phyloP scores from a whole-genome alignment of 2,329 filamentous ascomycete species.

The Penicillium sp. region DNA sequence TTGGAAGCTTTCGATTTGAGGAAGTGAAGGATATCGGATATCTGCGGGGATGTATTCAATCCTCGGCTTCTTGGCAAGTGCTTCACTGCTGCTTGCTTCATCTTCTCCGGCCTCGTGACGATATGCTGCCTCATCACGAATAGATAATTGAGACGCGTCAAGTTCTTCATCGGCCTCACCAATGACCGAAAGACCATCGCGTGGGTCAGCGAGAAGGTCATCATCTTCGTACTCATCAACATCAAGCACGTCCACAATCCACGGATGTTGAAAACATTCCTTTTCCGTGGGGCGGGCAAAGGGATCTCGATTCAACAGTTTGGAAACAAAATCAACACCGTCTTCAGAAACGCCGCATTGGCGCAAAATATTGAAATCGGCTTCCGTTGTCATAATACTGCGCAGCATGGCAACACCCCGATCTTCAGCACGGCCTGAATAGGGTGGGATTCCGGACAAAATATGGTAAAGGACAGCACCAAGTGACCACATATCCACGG shows the following conservation, averaged over 20 bases:
- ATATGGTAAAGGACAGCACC: conserved; percentile 89
- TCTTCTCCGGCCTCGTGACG: conserved; percentile 32
- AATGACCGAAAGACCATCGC: conserved; percentile 36
- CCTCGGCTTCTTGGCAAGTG: conserved; percentile 38
- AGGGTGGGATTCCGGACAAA: conserved; percentile 78
- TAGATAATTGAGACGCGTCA: conserved; percentile 64
- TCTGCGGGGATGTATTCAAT: conserved; percentile 32
- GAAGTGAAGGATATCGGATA: conserved; percentile 46
- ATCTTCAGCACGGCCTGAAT: conserved; percentile 73
- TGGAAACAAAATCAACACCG: conserved; percentile 71
- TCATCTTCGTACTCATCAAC: conserved; percentile 66
- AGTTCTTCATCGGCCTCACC: conserved; percentile 42
- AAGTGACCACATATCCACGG: conserved; percentile 95
- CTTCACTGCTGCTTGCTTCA: conserved; percentile 34
- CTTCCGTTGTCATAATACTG: conserved; percentile 76
- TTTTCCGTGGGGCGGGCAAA: conserved; percentile 71
- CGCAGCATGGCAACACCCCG: conserved; percentile 74
- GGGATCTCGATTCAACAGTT: conserved; percentile 82
- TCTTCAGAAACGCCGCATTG: conserved; percentile 60
- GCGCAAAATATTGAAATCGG: conserved; percentile 67
- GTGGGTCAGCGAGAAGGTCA: conserved; percentile 54
- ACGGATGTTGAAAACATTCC: conserved; percentile 70
- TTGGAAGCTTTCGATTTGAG: conserved; percentile 38
- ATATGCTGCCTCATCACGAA: conserved; percentile 50
- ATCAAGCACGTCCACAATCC: conserved; percentile 63